These are phyloP conservation scores for Musa beccarii DNA, from an alignment of 176 grass and related monocot species.

Conservation along the genomic window DNA sequence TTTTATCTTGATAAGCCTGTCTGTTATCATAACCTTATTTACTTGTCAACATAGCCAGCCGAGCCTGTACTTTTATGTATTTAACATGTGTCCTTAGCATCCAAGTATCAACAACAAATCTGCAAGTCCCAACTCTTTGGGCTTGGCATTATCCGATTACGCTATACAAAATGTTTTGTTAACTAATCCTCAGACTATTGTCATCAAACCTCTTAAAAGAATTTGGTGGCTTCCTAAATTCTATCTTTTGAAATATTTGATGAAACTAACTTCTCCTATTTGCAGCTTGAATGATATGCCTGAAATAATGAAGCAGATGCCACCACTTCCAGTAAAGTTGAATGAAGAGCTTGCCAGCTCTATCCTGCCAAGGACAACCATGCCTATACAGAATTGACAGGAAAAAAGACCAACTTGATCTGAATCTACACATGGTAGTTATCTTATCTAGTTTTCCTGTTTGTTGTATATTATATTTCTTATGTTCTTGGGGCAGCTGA, in stretches of 20 bases:
- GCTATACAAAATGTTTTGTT: no score
- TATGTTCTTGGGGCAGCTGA: background rate
- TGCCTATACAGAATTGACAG: constrained; percentile 56
- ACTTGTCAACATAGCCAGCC: no score
- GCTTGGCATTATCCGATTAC: no score
- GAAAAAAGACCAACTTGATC: background rate
- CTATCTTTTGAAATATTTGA: background rate
- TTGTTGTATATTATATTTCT: background rate
- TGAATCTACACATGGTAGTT: background rate
- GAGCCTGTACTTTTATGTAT: no score
- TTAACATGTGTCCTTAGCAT: no score
- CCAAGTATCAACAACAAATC: no score
- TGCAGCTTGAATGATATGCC: constrained; percentile 87
- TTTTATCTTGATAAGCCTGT: no score
- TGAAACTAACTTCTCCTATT: background rate
- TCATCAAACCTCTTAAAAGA: no score
- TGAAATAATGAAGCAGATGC: constrained; percentile 99
- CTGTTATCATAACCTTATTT: no score
- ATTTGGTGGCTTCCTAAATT: no score
- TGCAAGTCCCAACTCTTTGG: no score
- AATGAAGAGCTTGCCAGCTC: constrained; percentile 92
- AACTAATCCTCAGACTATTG: no score
- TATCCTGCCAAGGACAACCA: constrained; percentile 62
- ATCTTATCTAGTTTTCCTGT: background rate
- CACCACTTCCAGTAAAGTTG: constrained; percentile 78